Evolutionary conservation across 2,329 filamentous ascomycete genomes (phyloP).

Genomic region (Aspergillus eucalypticola): DNA sequence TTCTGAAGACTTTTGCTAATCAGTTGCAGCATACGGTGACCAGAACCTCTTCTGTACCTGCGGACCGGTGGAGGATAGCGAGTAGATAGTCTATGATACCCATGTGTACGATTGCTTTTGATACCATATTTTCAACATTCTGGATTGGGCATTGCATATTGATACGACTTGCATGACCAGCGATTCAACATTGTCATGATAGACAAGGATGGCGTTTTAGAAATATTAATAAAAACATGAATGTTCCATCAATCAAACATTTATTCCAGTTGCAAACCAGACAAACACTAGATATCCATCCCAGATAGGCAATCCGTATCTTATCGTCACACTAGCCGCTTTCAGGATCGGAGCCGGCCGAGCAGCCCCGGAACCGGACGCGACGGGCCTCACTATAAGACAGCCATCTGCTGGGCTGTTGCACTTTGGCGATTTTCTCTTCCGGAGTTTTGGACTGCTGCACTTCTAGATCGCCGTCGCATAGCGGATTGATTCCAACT

Average conservation of each 20-base stretch:
- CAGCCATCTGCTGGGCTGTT: no score
- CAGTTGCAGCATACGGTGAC: slow-evolving; percentile 73
- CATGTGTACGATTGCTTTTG: slow-evolving; percentile 8
- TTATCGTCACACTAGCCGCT: slow-evolving; percentile 10
- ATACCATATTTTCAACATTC: slow-evolving; percentile 22
- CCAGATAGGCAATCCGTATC: neutral
- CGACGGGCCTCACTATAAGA: slow-evolving; percentile 4
- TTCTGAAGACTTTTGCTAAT: slow-evolving; percentile 27
- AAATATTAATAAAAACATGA: no score
- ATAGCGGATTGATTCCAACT: neutral
- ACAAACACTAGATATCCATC: neutral
- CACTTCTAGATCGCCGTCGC: neutral
- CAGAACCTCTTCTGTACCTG: slow-evolving; percentile 94
- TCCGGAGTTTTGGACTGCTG: neutral
- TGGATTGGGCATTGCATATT: slow-evolving; percentile 13
- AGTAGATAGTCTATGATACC: slow-evolving; percentile 31
- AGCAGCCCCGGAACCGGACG: slow-evolving; percentile 16
- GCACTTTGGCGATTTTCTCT: neutral
- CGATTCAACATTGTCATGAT: slow-evolving; percentile 35
- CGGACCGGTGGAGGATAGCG: slow-evolving; percentile 70
- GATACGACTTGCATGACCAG: slow-evolving; percentile 1
- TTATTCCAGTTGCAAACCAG: neutral
- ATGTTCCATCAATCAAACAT: no score
- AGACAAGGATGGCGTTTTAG: slow-evolving; percentile 19
- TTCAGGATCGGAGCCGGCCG: slow-evolving; percentile 30